Evolutionary conservation across 192 early-diverging fungal species (phyloP).

Genomic region (Entomortierella beljakovae): DNA sequence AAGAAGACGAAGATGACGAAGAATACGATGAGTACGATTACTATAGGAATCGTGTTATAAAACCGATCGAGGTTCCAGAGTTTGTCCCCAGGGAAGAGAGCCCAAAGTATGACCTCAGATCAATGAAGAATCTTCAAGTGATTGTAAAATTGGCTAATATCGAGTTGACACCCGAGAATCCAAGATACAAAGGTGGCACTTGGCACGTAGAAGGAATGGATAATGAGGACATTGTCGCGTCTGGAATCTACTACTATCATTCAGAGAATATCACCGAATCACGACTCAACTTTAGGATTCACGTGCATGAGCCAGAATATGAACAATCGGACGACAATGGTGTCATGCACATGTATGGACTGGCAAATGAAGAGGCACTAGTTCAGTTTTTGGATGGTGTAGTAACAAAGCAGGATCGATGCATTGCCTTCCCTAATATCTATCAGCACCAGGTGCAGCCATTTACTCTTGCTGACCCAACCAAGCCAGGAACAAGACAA

Average conservation of each 20-base stretch:
- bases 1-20: conserved; percentile 25
- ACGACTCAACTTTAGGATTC: conserved; percentile 64
- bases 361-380: conserved; percentile 36
- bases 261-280: conserved; percentile 76
- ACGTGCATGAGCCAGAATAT: conserved; percentile 40
- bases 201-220: conserved; percentile 84
- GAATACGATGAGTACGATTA: conserved; percentile 29
- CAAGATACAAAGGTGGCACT: conserved; percentile 58
- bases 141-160: conserved; percentile 82
- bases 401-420: conserved; percentile 64
- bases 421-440: conserved; percentile 78
- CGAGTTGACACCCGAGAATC: conserved; percentile 72
- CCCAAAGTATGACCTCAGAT: conserved; percentile 29
- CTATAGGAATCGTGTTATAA: conserved; percentile 34
- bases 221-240: conserved; percentile 78
- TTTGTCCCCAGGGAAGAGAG: conserved; percentile 21
- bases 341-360: conserved; percentile 52
- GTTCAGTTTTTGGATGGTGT: conserved; percentile 61
- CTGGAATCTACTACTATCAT: conserved; percentile 80
- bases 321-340: conserved; percentile 41
- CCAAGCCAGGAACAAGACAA: conserved; percentile 71
- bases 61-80: conserved; percentile 17
- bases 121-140: conserved; percentile 52
- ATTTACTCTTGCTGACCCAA: conserved; percentile 61
- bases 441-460: conserved; percentile 76